Conservation (phyloP, 129 eudicot species). For the Artemisia tridentata region DNA sequence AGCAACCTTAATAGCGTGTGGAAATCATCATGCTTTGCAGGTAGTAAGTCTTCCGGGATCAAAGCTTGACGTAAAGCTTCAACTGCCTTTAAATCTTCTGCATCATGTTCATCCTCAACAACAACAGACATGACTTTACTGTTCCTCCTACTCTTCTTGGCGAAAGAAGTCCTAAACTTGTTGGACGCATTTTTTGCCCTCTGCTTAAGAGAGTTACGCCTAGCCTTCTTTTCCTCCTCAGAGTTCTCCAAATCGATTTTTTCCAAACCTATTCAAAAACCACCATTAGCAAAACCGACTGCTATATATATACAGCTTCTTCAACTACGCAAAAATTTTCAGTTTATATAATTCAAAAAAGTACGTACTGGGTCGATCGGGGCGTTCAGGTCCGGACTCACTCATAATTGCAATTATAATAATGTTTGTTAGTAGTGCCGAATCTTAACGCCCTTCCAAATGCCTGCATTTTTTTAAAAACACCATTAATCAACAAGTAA, state of each 20-base stretch:
- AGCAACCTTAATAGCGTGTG: conserved; percentile 76
- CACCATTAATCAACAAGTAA: not conserved
- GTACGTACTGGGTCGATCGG: conserved; percentile 68
- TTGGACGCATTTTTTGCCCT: conserved; percentile 75
- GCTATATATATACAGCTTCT: not conserved
- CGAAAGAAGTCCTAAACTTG: conserved; percentile 81
- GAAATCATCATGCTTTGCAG: conserved; percentile 86
- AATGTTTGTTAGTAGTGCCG: conserved; percentile 49
- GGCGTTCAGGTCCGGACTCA: conserved; percentile 79
- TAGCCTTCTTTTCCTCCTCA: conserved; percentile 92
- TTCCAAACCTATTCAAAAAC: conserved; percentile 57
- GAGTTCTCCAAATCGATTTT: conserved; percentile 58
- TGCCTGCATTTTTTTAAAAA: conserved; percentile 47
- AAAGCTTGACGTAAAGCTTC: conserved; percentile 83
- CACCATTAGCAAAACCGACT: conserved; percentile 4
- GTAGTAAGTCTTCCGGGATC: conserved; percentile 70
- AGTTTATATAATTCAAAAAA: conserved; percentile 1
- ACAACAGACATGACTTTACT: conserved; percentile 94
- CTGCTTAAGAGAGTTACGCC: conserved; percentile 81
- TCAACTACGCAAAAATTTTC: not conserved
- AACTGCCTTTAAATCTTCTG: conserved; percentile 88
- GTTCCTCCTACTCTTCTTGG: conserved; percentile 74
- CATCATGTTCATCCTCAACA: conserved; percentile 91
- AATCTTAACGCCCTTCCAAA: conserved; percentile 47
- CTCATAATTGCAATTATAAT: conserved; percentile 52